Evolutionary conservation across 2,329 filamentous ascomycete species (phyloP).

Genomic region (Penicillium sp.): DNA sequence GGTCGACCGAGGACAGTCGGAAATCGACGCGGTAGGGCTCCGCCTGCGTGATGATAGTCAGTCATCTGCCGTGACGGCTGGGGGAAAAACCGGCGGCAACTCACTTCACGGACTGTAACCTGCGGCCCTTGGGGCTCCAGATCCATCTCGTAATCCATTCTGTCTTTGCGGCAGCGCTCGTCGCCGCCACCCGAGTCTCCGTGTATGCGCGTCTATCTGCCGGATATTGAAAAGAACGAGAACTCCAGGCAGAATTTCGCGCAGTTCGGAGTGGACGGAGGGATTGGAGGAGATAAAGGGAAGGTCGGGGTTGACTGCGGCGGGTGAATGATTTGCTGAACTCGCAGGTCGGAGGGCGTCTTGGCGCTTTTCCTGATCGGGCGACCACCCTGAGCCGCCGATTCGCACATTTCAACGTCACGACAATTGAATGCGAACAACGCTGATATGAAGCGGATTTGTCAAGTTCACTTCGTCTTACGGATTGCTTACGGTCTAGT

Average conservation of each 20-base stretch:
- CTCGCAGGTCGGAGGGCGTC: conserved; percentile 21
- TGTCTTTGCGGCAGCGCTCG: conserved; percentile 24
- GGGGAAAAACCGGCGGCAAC: background rate
- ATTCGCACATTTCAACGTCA: background rate
- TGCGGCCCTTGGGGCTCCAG: conserved; percentile 49
- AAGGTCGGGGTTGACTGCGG: conserved; percentile 2
- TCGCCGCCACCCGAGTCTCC: conserved; percentile 20
- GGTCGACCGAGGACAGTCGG: conserved; percentile 82
- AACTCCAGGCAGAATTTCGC: background rate
- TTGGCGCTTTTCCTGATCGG: conserved; percentile 27
- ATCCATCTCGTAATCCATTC: conserved; percentile 49
- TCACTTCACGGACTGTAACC: conserved; percentile 49
- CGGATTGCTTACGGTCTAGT: background rate
- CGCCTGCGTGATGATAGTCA: conserved; percentile 53
- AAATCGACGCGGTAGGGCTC: conserved; percentile 83
- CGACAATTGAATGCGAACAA: background rate
- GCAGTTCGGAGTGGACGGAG: background rate
- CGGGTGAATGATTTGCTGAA: conserved; percentile 2
- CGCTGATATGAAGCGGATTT: background rate
- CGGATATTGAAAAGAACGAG: background rate
- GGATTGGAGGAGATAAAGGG: conserved; percentile 2
- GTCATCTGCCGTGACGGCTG: background rate
- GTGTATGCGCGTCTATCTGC: conserved; percentile 5
- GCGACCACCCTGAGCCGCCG: conserved; percentile 3
- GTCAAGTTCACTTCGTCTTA: background rate